A percentile compares a stretch with the other conserved stretches of the same genome.
phyloP scores from a whole-genome alignment of 768 basidiomycete species.

The Russula griseocarnosa region DNA sequence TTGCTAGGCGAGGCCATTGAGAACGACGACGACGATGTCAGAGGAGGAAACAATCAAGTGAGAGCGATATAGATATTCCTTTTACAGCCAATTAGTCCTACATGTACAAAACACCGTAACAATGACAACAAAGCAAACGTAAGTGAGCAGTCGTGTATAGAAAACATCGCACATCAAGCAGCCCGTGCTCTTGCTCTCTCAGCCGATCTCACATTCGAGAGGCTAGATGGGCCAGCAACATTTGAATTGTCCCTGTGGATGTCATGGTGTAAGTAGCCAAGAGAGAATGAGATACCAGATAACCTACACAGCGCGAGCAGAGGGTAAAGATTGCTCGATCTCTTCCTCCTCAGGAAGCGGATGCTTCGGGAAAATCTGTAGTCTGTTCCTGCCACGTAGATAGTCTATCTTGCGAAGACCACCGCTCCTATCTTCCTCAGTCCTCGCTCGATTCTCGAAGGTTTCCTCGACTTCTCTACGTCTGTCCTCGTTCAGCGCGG shows the following conservation, averaged over 20 bases:
- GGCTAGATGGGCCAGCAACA: slow-evolving; percentile 10
- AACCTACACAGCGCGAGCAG: slow-evolving; percentile 16
- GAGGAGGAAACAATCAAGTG: neutral
- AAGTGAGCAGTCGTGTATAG: neutral
- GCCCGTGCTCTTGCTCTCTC: slow-evolving; percentile 13
- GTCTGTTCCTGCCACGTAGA: slow-evolving; percentile 19
- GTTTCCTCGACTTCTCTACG: slow-evolving; percentile 18
- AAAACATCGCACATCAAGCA: slow-evolving; percentile 1
- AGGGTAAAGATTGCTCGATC: neutral
- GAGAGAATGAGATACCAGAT: neutral
- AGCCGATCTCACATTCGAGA: neutral
- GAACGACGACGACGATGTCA: neutral
- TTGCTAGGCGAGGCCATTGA: slow-evolving; percentile 33
- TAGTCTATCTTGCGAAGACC: slow-evolving; percentile 20
- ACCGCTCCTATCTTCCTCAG: slow-evolving; percentile 15
- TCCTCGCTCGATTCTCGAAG: slow-evolving; percentile 10
- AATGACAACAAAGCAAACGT: neutral
- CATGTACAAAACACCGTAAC: neutral
- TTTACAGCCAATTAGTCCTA: neutral
- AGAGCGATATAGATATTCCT: neutral
- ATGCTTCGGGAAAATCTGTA: slow-evolving; percentile 18
- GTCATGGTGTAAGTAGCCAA: neutral
- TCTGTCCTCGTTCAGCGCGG: slow-evolving; percentile 14
- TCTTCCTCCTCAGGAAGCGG: slow-evolving; percentile 11
- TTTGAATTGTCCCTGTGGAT: slow-evolving; percentile 1